phyloP scores from a whole-genome alignment of 2,329 filamentous ascomycete species.

The Fusarium newnesense region DNA sequence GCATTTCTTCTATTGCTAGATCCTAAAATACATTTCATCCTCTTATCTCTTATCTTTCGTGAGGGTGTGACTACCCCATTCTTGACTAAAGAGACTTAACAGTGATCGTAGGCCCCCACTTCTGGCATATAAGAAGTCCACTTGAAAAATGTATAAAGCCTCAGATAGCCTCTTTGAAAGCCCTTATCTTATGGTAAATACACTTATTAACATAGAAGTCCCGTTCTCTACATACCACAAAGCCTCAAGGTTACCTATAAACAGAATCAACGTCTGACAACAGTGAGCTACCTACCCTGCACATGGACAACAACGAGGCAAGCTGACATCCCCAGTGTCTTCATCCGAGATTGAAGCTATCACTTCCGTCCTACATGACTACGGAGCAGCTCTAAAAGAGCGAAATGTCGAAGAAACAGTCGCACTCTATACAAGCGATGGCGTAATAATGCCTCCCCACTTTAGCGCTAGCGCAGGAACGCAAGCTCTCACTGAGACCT shows the following conservation, averaged over 20 bases:
- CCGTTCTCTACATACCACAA: no score
- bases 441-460: not conserved
- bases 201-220: rapidly evolving
- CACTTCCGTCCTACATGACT: not conserved
- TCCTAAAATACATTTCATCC: rapidly evolving
- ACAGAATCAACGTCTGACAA: rapidly evolving
- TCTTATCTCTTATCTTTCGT: not conserved
- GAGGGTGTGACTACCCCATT: rapidly evolving
- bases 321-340: not conserved
- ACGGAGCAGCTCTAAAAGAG: not conserved
- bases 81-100: no score
- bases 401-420: not conserved
- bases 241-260: rapidly evolving
- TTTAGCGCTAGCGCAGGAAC: not conserved
- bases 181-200: no score
- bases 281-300: not conserved
- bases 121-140: no score
- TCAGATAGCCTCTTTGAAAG: no score
- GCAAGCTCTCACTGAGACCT: rapidly evolving
- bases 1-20: no score
- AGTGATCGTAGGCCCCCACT: no score
- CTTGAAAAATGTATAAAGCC: no score
- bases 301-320: rapidly evolving
- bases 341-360: not conserved
- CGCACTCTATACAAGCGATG: not conserved